These are phyloP conservation scores for Podospora appendiculata DNA, from an alignment of 495 filamentous ascomycete species.

Conservation along the genomic window DNA sequence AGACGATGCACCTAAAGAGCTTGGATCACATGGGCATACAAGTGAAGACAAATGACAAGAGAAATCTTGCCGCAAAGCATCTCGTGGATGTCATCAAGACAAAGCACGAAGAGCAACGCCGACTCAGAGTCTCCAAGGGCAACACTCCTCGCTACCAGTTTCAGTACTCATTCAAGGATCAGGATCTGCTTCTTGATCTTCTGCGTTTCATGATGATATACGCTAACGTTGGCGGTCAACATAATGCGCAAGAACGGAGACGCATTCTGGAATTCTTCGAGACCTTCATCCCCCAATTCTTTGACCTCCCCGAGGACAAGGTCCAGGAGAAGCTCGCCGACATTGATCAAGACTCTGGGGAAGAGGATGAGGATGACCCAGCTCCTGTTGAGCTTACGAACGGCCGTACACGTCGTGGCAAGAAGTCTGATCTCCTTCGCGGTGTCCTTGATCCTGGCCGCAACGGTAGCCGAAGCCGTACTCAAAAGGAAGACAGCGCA, in stretches of 20 bases:
- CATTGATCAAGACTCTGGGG: slow-evolving; percentile 51
- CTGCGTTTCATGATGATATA: slow-evolving; percentile 72
- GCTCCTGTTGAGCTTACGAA: slow-evolving; percentile 44
- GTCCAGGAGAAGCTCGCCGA: slow-evolving; percentile 73
- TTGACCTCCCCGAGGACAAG: slow-evolving; percentile 67
- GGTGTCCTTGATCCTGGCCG: slow-evolving; percentile 74
- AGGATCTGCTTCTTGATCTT: slow-evolving; percentile 72
- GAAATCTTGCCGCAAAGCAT: slow-evolving; percentile 77
- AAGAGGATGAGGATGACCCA: slow-evolving; percentile 66
- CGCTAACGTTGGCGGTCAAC: slow-evolving; percentile 57
- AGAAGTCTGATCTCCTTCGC: slow-evolving; percentile 74
- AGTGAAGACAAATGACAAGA: slow-evolving; percentile 77
- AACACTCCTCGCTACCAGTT: slow-evolving; percentile 64
- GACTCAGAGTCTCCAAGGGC: slow-evolving; percentile 51
- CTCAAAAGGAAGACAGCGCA: slow-evolving; percentile 66
- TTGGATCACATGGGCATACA: slow-evolving; percentile 92
- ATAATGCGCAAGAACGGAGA: slow-evolving; percentile 63
- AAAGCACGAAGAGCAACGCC: slow-evolving; percentile 78
- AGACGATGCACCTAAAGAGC: slow-evolving; percentile 86
- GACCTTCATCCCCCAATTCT: slow-evolving; percentile 83
- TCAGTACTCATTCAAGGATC: slow-evolving; percentile 62
- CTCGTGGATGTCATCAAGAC: slow-evolving; percentile 78
- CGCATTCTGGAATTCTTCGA: slow-evolving; percentile 77
- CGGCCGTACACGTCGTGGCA: slow-evolving; percentile 57
- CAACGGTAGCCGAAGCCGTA: slow-evolving; percentile 50